A percentile compares a stretch with the other conserved stretches of the same genome.
Evolutionary conservation across 2,329 filamentous ascomycete genomes (phyloP).

Genomic region (Epichloe amarillans): DNA sequence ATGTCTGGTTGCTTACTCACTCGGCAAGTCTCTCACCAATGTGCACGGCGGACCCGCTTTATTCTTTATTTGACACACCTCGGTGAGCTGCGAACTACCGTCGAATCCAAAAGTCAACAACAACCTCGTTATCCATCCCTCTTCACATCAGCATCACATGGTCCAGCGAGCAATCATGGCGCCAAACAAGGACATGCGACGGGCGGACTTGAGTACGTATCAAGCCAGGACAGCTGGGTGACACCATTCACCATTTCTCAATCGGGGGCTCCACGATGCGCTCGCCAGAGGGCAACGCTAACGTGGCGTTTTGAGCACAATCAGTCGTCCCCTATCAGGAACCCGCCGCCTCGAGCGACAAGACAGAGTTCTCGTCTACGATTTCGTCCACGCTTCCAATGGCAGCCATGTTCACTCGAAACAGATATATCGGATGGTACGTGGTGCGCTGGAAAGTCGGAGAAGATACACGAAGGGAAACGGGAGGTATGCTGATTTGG

Average conservation of each 20-base stretch:
- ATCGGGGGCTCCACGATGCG: neutral
- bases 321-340: constrained; percentile 78
- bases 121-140: neutral
- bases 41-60: constrained; percentile 1
- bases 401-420: constrained; percentile 89
- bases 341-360: constrained; percentile 49
- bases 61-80: neutral
- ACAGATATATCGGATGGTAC: constrained; percentile 62
- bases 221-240: neutral
- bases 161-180: constrained; percentile 20
- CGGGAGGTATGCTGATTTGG: neutral
- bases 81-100: neutral
- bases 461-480: no score
- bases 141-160: constrained; percentile 1
- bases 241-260: neutral
- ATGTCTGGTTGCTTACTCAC: no score
- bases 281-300: neutral
- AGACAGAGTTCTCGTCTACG: constrained; percentile 59
- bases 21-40: neutral
- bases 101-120: neutral
- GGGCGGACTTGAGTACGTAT: constrained; percentile 29
- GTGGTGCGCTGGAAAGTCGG: constrained; percentile 10
- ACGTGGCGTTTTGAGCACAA: neutral
- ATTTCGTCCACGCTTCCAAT: constrained; percentile 74
- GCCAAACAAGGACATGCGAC: constrained; percentile 29